Percentiles rank a stretch among this genome's conserved stretches.
phyloP scores from a whole-genome alignment of 768 basidiomycete species.

The Holtermannia corniformis region DNA sequence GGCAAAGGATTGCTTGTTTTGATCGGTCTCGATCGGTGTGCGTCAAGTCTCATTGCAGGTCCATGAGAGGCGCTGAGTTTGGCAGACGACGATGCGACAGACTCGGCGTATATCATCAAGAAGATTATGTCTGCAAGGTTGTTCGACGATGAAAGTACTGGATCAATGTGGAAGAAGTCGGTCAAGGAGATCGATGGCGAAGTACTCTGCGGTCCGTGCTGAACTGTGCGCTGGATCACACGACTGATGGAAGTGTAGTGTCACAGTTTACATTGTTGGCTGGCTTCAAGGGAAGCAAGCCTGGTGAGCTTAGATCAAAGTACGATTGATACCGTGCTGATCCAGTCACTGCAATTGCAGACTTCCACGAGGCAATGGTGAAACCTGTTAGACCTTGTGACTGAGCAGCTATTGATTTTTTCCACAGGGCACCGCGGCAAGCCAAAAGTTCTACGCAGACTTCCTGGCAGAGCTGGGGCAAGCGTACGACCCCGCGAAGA shows the following conservation, averaged over 20 bases:
- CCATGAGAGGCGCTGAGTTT: neutral
- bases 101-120: constrained; percentile 62
- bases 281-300: constrained; percentile 63
- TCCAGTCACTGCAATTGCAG: constrained; percentile 45
- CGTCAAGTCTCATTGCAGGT: neutral
- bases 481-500: constrained; percentile 62
- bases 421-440: constrained; percentile 56
- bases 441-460: constrained; percentile 58
- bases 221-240: neutral
- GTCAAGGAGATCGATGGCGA: constrained; percentile 85
- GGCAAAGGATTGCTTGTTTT: constrained; percentile 79
- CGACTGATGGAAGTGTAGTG: constrained; percentile 35
- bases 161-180: constrained; percentile 70
- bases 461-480: constrained; percentile 62
- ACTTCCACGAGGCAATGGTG: constrained; percentile 91
- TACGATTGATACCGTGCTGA: constrained; percentile 2
- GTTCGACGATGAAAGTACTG: constrained; percentile 47
- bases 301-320: too few relatives aligned
- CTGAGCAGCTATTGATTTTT: neutral
- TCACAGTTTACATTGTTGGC: constrained; percentile 90
- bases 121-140: constrained; percentile 72
- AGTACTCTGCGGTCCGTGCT: constrained; percentile 63
- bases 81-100: constrained; percentile 69
- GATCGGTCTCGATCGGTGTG: constrained; percentile 68
- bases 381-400: constrained; percentile 25